phyloP scores from a whole-genome alignment of 495 filamentous ascomycete genomes.

The Stereocaulon alpinum region DNA sequence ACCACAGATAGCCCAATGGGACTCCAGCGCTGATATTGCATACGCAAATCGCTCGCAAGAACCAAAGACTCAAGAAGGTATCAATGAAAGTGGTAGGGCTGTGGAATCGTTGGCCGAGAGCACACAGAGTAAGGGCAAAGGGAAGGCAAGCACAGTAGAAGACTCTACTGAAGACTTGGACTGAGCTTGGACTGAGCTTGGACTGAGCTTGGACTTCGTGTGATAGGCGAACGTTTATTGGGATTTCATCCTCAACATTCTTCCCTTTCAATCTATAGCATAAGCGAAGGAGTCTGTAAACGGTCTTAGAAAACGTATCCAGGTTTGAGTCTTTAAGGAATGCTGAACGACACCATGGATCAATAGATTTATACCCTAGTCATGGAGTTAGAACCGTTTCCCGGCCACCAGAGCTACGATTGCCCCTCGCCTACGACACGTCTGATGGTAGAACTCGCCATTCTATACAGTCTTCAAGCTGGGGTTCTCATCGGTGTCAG shows the following conservation, averaged over 20 bases:
- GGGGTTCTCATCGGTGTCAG: too few species aligned
- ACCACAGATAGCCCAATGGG: background rate
- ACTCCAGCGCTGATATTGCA: background rate
- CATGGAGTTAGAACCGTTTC: background rate
- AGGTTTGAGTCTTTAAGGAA: background rate
- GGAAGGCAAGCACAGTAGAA: conserved; percentile 39
- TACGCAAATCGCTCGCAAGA: background rate
- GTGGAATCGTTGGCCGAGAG: background rate
- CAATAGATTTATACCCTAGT: background rate
- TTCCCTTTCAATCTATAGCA: background rate
- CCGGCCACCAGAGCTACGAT: background rate
- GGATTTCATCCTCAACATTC: background rate
- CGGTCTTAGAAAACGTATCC: background rate
- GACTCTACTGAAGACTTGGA: conserved; percentile 33
- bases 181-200: conserved; percentile 2
- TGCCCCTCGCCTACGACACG: too few species aligned
- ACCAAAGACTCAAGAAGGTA: background rate
- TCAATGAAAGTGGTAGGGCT: background rate
- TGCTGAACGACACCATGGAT: background rate
- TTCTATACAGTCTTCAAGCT: too few species aligned
- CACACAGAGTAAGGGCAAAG: conserved; percentile 34
- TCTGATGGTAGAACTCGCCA: background rate
- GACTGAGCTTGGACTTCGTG: conserved; percentile 2
- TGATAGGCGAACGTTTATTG: background rate
- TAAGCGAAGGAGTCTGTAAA: conserved; percentile 6